Base-by-base conservation (phyloP, 2,329 filamentous ascomycete species). In the Claviceps arundinis region DNA sequence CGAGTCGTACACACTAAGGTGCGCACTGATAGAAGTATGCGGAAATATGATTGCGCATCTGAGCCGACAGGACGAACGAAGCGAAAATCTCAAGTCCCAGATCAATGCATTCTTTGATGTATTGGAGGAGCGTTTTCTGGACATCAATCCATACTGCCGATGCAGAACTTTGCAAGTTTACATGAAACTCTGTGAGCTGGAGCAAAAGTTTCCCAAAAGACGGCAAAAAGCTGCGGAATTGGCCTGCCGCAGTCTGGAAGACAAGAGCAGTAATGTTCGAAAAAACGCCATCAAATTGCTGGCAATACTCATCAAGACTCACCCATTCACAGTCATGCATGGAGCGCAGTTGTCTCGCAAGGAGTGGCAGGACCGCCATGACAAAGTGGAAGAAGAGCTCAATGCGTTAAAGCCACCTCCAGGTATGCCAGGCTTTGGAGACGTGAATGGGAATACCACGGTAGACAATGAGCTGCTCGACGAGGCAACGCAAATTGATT, bases 71-170 rank as follows among this genome's bases (percentile, higher is more conserved):
- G 89, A 94, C 63, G 91, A 97, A 65, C 81, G 88, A 50, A 87
- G 84, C 60, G 91, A 97, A 60, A 93, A 93, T 65, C 85, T 91
- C 72, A 95, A 95, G 68, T 89, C 86, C 0, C 93, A 98, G 65
- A 85, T 98, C 55, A 93, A 94, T 59, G 89, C 90, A 19, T 98
- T 97, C 65, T 97, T 97, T 62, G 91, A 97, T 61, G 90, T 97
- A 0, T 74, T 98, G 2, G 90, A 98, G 64, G 91, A 97, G 69
- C 83, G 93, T 13, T 98, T 98, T 68, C 76, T 97, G 48, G 93
- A 98, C 61, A 81, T 95, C 62, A 98, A 97, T 67, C 94, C 93
- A 0, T 98, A 97, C 70, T 96, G 89, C 65, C 81, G 93, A 62
- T 94, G 87, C 68, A 80, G 91, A 59, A 83, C 89, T 2, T 87